These are phyloP conservation scores for Triangularia setosa DNA, from an alignment of 2,329 filamentous ascomycete species.

Conservation along the genomic window DNA sequence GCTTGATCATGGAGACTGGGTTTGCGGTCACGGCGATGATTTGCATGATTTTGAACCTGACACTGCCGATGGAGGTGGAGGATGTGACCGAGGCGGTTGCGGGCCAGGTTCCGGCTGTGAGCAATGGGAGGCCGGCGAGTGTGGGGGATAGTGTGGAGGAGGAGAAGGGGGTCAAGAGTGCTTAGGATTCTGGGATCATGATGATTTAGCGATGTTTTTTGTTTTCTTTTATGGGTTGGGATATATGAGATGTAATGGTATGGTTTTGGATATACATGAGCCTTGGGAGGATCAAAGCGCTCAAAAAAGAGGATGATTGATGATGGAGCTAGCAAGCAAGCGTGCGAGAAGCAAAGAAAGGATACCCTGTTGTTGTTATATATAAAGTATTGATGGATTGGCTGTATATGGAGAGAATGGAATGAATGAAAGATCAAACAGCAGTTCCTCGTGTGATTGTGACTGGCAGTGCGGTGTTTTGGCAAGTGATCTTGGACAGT, in stretches of 20 bases:
- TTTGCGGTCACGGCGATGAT: conserved; percentile 72
- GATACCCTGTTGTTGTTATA: neutral
- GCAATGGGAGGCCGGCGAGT: neutral
- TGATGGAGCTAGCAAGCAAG: neutral
- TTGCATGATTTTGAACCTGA: conserved; percentile 68
- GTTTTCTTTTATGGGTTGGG: neutral
- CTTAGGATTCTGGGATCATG: neutral
- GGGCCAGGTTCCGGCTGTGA: neutral
- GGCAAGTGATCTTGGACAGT: too few species aligned
- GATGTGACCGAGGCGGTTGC: conserved; percentile 40
- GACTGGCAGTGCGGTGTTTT: too few species aligned
- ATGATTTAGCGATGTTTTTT: neutral
- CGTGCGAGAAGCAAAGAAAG: neutral
- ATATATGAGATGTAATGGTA: neutral
- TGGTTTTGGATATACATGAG: neutral
- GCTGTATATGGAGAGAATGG: neutral
- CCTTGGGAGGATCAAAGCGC: neutral
- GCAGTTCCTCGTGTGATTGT: too few species aligned
- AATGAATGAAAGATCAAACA: neutral
- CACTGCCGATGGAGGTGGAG: conserved; percentile 71
- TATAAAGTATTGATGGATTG: neutral
- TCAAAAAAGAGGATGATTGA: neutral
- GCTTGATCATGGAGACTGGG: conserved; percentile 69
- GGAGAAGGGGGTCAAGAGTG: neutral
- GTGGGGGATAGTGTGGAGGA: neutral